Evolutionary conservation across 345 rosid genomes (phyloP), one percentile per base, ranked within the genome.

Genomic region (Citrus unshiu): DNA sequence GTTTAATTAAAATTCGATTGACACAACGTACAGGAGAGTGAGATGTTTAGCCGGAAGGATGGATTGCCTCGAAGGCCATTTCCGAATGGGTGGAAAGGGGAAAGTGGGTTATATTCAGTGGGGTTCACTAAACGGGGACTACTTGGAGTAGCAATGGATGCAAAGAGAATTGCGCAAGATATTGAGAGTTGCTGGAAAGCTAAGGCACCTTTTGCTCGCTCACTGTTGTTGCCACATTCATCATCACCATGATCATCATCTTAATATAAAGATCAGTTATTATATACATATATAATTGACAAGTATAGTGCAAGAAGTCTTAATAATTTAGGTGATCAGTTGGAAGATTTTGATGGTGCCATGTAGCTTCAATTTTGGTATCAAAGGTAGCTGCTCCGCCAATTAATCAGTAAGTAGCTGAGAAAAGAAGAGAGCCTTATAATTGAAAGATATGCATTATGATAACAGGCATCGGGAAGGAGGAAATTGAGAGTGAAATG

Each of bases 61-160:
- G 99, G 99, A 35, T 80, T 90, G 43, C 97, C 98, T 18, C 51
- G 83, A 72, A 80, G 80, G 80, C 85, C 93, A 70, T 95, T 92
- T 77, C 98, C 99, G 21, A 84, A 90, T 29, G 98, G 97, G 70
- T 95, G 99, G 99, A 95, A 93, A 95, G 98, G 99, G 3, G 97
- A 90, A 56, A 46, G 83, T 78, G 99, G 98, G 24, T 72, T 94
- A 77, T 95, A 93, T 27, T 97, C 99, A 3, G 99, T 95, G 12
- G 99, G 99, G 68, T 95, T 95, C 88, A 89, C 95, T 5, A 90
- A 88, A 83, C 95, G 94, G 59, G 99, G 99, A 5, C 74, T 95
- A 21, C 85, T 90, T 0, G 99, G 99, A 64, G 87, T 90, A 6
- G 87, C 98, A 22, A 87, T 91, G 86, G 99, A 95, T 78, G 98